Evolutionary conservation across 176 grass and related monocot genomes (phyloP).

Genomic region (Rhipidocladum racemiflorum): DNA sequence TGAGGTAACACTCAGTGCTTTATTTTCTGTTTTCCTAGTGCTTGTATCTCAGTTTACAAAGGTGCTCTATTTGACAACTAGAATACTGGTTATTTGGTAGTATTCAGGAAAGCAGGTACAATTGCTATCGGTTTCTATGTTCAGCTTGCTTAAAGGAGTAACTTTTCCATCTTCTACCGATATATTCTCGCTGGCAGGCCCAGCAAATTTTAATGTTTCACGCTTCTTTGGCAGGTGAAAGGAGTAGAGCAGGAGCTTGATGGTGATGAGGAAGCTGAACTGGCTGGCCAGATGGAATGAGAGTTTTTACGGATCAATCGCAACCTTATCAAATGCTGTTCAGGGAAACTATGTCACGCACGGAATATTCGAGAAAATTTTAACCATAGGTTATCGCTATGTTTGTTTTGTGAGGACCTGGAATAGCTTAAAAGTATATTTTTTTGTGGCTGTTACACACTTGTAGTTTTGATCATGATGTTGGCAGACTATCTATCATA

Average conservation of each 20-base stretch:
- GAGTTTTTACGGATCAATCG: neutral
- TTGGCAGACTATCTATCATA: neutral
- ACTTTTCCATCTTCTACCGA: neutral
- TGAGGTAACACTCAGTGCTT: conserved; percentile 52
- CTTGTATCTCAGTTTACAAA: neutral
- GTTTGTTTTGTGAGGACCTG: conserved; percentile 15
- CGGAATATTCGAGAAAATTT: neutral
- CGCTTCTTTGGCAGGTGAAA: conserved; percentile 62
- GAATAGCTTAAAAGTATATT: neutral
- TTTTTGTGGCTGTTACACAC: neutral
- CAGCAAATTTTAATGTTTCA: neutral
- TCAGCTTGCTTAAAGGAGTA: neutral
- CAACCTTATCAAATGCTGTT: neutral
- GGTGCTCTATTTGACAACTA: conserved; percentile 4
- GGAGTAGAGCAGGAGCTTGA: conserved; percentile 90
- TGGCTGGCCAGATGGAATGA: conserved; percentile 64
- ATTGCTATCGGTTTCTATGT: neutral
- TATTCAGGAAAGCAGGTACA: neutral
- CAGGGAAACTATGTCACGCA: neutral
- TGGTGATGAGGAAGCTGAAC: conserved; percentile 61
- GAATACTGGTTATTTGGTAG: neutral
- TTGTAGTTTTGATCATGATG: conserved; percentile 14
- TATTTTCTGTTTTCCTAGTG: conserved; percentile 5
- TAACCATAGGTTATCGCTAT: neutral
- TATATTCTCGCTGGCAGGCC: neutral